Evolutionary conservation across 1,139 yeast genomes (phyloP).

Genomic region (Geotrichum phurueaensis): DNA sequence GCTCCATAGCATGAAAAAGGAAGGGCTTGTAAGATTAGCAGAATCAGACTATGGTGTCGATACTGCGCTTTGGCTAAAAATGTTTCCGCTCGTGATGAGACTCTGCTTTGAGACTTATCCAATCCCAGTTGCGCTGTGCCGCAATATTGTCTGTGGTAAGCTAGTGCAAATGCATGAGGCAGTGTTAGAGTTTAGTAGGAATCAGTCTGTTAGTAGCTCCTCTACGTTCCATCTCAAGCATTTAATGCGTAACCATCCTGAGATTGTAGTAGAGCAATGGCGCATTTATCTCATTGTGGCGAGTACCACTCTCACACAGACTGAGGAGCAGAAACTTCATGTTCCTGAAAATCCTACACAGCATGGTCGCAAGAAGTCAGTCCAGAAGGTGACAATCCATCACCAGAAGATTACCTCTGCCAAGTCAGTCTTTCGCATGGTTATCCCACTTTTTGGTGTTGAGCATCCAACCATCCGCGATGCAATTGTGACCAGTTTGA

Average conservation of each 20-base stretch:
- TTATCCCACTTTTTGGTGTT: conserved; percentile 70
- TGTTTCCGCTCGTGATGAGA: conserved; percentile 69
- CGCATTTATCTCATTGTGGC: conserved; percentile 83
- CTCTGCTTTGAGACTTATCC: conserved; percentile 80
- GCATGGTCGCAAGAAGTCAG: conserved; percentile 64
- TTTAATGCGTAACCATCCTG: conserved; percentile 50
- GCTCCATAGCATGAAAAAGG: conserved; percentile 53
- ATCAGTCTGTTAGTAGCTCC: conserved; percentile 25
- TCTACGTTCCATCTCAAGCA: conserved; percentile 26
- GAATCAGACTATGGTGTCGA: conserved; percentile 94
- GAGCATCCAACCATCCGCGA: conserved; percentile 70
- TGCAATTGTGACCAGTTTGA: conserved; percentile 78
- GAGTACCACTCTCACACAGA: conserved; percentile 83
- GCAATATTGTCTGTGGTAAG: conserved; percentile 87
- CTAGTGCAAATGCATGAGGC: conserved; percentile 85
- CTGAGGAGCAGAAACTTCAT: conserved; percentile 73
- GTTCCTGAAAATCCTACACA: conserved; percentile 42
- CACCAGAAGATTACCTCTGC: conserved; percentile 93
- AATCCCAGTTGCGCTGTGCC: conserved; percentile 85
- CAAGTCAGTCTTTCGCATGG: conserved; percentile 81
- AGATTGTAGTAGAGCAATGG: conserved; percentile 80
- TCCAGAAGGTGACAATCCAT: conserved; percentile 65
- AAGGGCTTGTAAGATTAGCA: conserved; percentile 65
- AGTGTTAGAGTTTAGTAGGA: conserved; percentile 57
- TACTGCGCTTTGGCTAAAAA: conserved; percentile 88